Conservation (phyloP, 2,329 filamentous ascomycete genomes). For the Apiospora pterosperma region DNA sequence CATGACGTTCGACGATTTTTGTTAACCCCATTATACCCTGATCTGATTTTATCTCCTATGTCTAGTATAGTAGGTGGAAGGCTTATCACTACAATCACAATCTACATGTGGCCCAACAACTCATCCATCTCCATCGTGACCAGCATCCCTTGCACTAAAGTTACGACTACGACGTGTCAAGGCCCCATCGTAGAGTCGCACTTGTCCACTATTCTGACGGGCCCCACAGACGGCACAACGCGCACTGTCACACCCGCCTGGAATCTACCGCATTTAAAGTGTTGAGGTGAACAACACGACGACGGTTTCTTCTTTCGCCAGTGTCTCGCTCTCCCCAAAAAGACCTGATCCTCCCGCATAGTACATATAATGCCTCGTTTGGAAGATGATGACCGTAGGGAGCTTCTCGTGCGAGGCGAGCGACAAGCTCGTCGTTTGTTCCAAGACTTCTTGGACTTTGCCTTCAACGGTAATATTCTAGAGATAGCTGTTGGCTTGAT, state of each 20-base stretch:
- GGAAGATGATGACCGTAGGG: not conserved
- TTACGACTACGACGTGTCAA: too few species aligned
- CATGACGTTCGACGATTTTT: not conserved
- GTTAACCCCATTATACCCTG: not conserved
- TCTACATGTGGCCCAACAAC: not conserved
- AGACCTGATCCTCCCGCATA: too few species aligned
- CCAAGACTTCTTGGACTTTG: conserved; percentile 68
- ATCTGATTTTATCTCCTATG: not conserved
- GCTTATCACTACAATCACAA: not conserved
- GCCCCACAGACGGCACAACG: not conserved
- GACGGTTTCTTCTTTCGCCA: too few species aligned
- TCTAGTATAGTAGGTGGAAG: not conserved
- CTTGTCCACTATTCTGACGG: not conserved
- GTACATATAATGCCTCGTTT: not conserved
- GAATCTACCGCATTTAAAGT: not conserved
- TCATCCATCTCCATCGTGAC: not conserved
- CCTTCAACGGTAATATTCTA: conserved; percentile 70
- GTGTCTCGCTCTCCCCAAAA: not conserved
- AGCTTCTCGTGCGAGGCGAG: conserved; percentile 28
- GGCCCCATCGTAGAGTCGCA: not conserved
- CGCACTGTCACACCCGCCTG: not conserved
- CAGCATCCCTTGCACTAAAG: not conserved
- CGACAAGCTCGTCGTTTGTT: conserved; percentile 49
- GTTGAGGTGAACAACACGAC: not conserved
- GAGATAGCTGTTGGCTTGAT: conserved; percentile 75